Percentiles rank a stretch among this genome's conserved stretches.
phyloP scores from a whole-genome alignment of 2,329 filamentous ascomycete genomes.

The Thielaviopsis ethacetica region DNA sequence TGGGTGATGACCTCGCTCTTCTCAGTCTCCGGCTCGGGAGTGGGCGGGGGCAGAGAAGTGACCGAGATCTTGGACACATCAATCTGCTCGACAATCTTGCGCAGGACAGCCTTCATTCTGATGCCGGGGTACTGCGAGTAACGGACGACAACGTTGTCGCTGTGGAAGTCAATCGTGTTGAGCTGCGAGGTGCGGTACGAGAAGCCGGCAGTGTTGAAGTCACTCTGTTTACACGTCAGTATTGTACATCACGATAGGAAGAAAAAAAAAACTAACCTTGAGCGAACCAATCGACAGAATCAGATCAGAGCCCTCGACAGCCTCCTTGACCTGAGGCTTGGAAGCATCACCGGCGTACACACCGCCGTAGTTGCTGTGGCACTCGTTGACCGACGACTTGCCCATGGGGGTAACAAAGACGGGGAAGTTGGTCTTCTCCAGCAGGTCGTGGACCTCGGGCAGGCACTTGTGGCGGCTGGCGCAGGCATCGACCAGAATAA shows the following conservation, averaged over 20 bases:
- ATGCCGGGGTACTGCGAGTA: slow-evolving; percentile 67
- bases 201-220: slow-evolving; percentile 74
- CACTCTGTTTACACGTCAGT: slow-evolving; percentile 31
- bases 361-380: slow-evolving; percentile 58
- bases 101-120: slow-evolving; percentile 61
- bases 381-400: slow-evolving; percentile 69
- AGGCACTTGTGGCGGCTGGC: slow-evolving; percentile 62
- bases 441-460: slow-evolving; percentile 53
- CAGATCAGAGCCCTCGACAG: slow-evolving; percentile 53
- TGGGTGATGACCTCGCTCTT: slow-evolving; percentile 40
- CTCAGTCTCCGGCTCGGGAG: slow-evolving; percentile 28
- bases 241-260: neutral
- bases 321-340: slow-evolving; percentile 42
- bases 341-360: slow-evolving; percentile 73
- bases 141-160: slow-evolving; percentile 52
- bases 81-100: slow-evolving; percentile 46
- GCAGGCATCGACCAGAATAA: slow-evolving; percentile 72
- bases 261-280: slow-evolving; percentile 21
- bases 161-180: slow-evolving; percentile 68
- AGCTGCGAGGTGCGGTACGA: slow-evolving; percentile 63
- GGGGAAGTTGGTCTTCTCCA: slow-evolving; percentile 58
- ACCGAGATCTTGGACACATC: slow-evolving; percentile 41
- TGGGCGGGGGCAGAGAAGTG: slow-evolving; percentile 18
- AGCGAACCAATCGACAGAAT: slow-evolving; percentile 54
- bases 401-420: slow-evolving; percentile 86